phyloP scores from a whole-genome alignment of 2,329 filamentous ascomycete species.

The Sporothrix protearum region DNA sequence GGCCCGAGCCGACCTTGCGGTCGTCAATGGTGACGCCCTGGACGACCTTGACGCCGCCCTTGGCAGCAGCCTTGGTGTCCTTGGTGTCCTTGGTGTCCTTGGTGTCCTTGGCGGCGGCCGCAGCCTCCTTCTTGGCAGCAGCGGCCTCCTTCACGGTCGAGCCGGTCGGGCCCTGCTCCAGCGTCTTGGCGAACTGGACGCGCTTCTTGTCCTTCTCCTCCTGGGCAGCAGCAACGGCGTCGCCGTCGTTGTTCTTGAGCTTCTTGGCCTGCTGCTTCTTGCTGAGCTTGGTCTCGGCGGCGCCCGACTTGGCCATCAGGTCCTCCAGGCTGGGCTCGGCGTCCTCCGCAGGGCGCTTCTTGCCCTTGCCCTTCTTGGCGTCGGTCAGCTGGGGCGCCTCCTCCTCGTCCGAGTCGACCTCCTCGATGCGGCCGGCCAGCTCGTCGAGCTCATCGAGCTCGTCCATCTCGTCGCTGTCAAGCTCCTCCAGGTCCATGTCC shows the following conservation, averaged over 20 bases:
- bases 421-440: conserved; percentile 66
- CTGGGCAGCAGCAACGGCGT: conserved; percentile 63
- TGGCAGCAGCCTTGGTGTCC: conserved; percentile 43
- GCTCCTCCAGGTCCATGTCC: conserved; percentile 74
- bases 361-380: conserved; percentile 59
- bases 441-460: conserved; percentile 74
- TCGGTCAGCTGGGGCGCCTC: conserved; percentile 60
- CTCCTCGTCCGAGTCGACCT: conserved; percentile 76
- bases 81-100: conserved; percentile 41
- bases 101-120: conserved; percentile 35
- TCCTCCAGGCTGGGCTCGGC: conserved; percentile 71
- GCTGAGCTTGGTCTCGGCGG: conserved; percentile 71
- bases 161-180: conserved; percentile 90
- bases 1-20: conserved; percentile 84
- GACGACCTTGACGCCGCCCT: conserved; percentile 67
- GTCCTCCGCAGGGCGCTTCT: conserved; percentile 86
- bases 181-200: conserved; percentile 98
- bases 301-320: conserved; percentile 69
- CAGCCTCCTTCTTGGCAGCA: conserved; percentile 36
- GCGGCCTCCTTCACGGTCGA: conserved; percentile 45
- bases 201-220: conserved; percentile 77
- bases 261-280: conserved; percentile 99
- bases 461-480: conserved; percentile 65
- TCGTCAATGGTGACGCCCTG: conserved; percentile 92
- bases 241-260: conserved; percentile 96